Evolutionary conservation across 805 yeast genomes (phyloP).

Genomic region (Spathaspora passalidarum): DNA sequence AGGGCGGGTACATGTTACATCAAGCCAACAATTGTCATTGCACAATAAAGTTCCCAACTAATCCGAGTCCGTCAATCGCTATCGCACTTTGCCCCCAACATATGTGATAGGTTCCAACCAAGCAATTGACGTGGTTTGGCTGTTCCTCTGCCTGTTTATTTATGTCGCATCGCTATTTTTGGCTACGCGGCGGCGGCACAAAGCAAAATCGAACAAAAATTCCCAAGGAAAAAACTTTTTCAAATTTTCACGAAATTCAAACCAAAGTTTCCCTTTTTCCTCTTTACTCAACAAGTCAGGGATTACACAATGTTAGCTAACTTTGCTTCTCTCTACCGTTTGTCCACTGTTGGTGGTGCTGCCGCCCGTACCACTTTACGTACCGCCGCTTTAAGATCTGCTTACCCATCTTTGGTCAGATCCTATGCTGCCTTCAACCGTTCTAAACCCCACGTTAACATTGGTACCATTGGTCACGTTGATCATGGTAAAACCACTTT

Average conservation of each 20-base stretch:
- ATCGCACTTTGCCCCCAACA: too few relatives aligned
- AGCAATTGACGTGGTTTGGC: too few relatives aligned
- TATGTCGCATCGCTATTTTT: background rate
- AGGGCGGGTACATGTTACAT: too few relatives aligned
- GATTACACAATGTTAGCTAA: slow-evolving; percentile 25
- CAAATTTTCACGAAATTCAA: background rate
- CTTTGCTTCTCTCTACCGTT: slow-evolving; percentile 27
- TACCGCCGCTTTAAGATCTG: slow-evolving; percentile 7
- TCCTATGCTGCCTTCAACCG: slow-evolving; percentile 80
- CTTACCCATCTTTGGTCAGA: slow-evolving; percentile 30
- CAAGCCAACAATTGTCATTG: too few relatives aligned
- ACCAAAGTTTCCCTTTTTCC: slow-evolving; percentile 2
- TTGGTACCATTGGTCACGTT: slow-evolving; percentile 98
- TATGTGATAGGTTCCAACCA: too few relatives aligned
- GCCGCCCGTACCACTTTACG: slow-evolving; percentile 6
- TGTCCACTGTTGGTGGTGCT: slow-evolving; percentile 19
- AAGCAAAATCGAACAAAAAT: background rate
- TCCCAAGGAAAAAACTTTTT: slow-evolving; percentile 2
- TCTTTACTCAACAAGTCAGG: background rate
- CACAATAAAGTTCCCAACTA: too few relatives aligned
- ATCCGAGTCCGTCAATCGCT: too few relatives aligned
- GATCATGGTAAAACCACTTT: slow-evolving; percentile 98
- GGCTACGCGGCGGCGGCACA: background rate
- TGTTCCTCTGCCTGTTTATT: too few relatives aligned
- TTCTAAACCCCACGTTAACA: slow-evolving; percentile 92